Conservation (phyloP, 1,139 yeast species). For the Saccharomyces hybrid region DNA sequence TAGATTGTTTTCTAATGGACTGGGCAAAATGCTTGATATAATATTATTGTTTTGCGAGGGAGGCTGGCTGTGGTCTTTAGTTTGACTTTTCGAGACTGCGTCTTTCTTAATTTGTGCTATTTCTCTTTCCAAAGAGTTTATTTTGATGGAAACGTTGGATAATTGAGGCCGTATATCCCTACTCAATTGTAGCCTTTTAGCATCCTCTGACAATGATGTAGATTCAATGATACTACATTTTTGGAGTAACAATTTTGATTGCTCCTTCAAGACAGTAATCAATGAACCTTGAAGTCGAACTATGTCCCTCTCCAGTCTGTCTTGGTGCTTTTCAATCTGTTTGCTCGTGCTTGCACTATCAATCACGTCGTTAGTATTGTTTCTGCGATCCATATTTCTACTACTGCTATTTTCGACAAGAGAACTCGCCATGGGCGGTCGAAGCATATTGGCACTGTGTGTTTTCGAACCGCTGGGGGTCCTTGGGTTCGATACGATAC, state of each 20-base stretch:
- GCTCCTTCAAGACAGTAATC: slow-evolving; percentile 16
- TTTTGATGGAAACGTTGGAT: background rate
- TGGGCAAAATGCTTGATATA: slow-evolving; percentile 10
- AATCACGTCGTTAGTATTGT: background rate
- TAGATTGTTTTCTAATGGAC: slow-evolving; percentile 7
- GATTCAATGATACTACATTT: slow-evolving; percentile 29
- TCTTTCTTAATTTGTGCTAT: background rate
- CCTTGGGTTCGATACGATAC: background rate
- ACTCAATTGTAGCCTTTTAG: slow-evolving; percentile 17
- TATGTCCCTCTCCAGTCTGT: background rate
- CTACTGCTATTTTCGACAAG: background rate
- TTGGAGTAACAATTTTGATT: slow-evolving; percentile 15
- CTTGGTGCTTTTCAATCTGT: background rate
- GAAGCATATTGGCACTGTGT: background rate
- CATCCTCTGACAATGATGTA: slow-evolving; percentile 30
- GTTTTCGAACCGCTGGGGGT: background rate
- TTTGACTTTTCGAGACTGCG: background rate
- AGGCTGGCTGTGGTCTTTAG: background rate
- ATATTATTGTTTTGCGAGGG: slow-evolving; percentile 2
- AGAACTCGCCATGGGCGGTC: background rate
- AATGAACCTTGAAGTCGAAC: slow-evolving; percentile 14
- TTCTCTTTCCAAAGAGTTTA: background rate
- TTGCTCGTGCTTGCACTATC: background rate
- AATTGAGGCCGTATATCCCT: slow-evolving; percentile 10
- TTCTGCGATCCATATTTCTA: background rate